A percentile compares a stretch with the other conserved stretches of the same genome.
Evolutionary conservation across 768 basidiomycete genomes (phyloP).

Genomic region (Polyporus arcularius): DNA sequence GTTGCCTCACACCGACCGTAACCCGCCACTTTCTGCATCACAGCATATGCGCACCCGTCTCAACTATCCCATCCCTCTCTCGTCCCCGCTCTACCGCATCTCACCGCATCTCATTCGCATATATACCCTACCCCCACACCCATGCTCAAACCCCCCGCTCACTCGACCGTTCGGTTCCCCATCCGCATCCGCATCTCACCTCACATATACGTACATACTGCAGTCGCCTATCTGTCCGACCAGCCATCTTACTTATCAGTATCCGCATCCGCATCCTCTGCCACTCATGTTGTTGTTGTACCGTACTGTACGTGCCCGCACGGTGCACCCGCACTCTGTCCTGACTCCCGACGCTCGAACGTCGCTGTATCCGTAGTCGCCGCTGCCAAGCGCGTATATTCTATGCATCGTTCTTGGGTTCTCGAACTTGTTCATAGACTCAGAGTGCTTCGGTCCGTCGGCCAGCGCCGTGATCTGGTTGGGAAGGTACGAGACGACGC

Average conservation of each 20-base stretch:
- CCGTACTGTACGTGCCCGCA: neutral
- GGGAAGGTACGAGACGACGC: too few relatives aligned
- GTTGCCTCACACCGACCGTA: too few relatives aligned
- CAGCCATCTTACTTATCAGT: neutral
- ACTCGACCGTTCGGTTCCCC: neutral
- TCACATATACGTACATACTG: slow-evolving; percentile 8
- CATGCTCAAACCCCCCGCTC: neutral
- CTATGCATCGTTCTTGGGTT: slow-evolving; percentile 8
- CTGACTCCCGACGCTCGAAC: neutral
- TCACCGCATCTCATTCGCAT: neutral
- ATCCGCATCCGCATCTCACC: too few relatives aligned
- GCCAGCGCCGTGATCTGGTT: too few relatives aligned
- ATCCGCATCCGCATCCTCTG: neutral
- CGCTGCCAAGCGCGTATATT: slow-evolving; percentile 10
- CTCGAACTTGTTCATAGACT: neutral
- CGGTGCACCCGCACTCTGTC: neutral
- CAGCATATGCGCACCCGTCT: too few relatives aligned
- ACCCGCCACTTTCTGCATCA: too few relatives aligned
- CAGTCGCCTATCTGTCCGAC: neutral
- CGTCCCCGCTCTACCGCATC: too few relatives aligned
- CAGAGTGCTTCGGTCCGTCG: neutral
- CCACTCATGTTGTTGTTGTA: neutral
- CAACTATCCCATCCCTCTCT: too few relatives aligned
- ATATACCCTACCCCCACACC: neutral
- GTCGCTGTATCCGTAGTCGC: slow-evolving; percentile 20